Base-by-base conservation (phyloP, 441 rosid species). In the Mallotus repandus region DNA sequence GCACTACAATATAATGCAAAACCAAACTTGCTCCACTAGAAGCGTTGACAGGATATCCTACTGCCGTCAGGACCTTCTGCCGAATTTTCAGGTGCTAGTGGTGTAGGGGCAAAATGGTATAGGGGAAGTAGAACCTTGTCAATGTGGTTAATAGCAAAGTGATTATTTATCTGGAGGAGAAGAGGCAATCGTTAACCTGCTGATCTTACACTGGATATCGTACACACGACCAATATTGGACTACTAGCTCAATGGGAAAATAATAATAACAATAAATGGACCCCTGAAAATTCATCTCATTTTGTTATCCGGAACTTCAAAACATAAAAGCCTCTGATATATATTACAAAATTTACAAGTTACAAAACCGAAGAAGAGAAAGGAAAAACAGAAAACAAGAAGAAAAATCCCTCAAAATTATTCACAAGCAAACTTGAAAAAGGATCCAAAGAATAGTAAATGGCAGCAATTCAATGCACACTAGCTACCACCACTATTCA, bases 331-430 rank as follows among this genome's bases (percentile, higher is more conserved):
- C 1, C 2, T 29, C 4, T n/a, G 21, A 43, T 63, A n/a, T 14
- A 15, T 22, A 29, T 45, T 10, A 45, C 53, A 25, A 13, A 50
- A 49, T 66, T 50, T 58, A 66, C 43, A 66, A 29, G n/a, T 49
- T 49, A 16, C 38, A 48, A 25, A 16, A 21, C 14, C 21, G 18
- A 14, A 0, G 4, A 15, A 25, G 18, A 66, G 12, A 41, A 50
- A 65, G 48, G 11, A 15, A 15, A 22, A 12, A 29, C 7, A 18
- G 21, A 35, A 67, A 53, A 16, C 1, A 35, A 21, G 38, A 50
- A 29, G 41, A 14, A 49, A 29, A 66, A 29, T n/a, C 41, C 55
- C 19, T 65, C 55, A 68, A 68, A 68, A 68, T 54, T 35, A 68
- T 32, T 68, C 61, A 66, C 61, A 57, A 57, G 14, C 49, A 11